phyloP scores from a whole-genome alignment of 306 rosid genomes.

The Cyclanthera cordifolia region DNA sequence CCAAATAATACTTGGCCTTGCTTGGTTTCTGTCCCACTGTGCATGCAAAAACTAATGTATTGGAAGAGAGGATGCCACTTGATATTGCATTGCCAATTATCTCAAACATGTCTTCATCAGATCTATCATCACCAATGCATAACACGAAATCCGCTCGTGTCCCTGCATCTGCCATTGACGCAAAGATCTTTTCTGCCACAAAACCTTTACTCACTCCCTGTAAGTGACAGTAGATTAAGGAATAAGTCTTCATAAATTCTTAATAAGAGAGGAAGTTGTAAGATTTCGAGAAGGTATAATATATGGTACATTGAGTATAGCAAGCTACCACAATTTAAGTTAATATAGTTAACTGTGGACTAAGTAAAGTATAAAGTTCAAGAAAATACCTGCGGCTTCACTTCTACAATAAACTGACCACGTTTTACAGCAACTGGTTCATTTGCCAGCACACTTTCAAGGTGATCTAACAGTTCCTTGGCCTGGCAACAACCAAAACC shows the following conservation, averaged over 20 bases:
- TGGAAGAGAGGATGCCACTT: conserved; percentile 27
- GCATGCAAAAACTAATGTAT: conserved; percentile 41
- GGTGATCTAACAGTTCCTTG: conserved; percentile 57
- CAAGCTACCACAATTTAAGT: not conserved
- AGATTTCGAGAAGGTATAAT: not conserved
- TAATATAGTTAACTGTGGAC: not conserved
- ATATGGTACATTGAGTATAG: not conserved
- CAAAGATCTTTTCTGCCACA: conserved; percentile 48
- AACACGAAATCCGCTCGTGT: conserved; percentile 47
- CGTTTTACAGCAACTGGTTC: conserved; percentile 57
- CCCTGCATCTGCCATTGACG: conserved; percentile 32
- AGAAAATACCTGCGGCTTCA: conserved; percentile 51
- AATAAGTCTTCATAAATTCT: not conserved
- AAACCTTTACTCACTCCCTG: conserved; percentile 63
- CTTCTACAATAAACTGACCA: conserved; percentile 60
- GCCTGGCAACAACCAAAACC: conserved; percentile 59
- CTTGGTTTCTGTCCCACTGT: conserved; percentile 71
- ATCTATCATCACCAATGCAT: conserved; percentile 58
- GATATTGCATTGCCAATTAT: conserved; percentile 32
- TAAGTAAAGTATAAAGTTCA: not conserved
- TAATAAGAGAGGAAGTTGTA: not conserved
- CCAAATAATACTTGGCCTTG: conserved; percentile 59
- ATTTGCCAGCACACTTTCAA: conserved; percentile 59
- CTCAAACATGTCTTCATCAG: conserved; percentile 69
- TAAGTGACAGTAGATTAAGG: not conserved